Base-by-base conservation (phyloP, 2,329 filamentous ascomycete species). In the Xylariaceae sp. region DNA sequence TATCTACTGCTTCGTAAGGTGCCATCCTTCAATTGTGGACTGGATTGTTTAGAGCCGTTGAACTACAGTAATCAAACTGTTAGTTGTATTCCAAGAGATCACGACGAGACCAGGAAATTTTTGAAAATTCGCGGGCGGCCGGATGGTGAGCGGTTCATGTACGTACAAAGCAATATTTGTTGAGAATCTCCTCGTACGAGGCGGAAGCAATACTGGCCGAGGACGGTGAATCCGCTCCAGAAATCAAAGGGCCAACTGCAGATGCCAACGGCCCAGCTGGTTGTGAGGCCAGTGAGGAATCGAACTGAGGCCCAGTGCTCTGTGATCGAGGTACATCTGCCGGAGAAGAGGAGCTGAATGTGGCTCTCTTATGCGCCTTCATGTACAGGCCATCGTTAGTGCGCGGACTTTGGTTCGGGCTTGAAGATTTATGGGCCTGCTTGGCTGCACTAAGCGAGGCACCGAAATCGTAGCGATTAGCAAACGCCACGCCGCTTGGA, bases 121-220 rank as follows among this genome's bases (percentile, higher is more conserved):
- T 47, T 53, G 36, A 50, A 40, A 26, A 53, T 65, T 61, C 59
- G 45, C 21, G 52, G 51, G 43, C 50, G 44, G 53, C 56, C 57
- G 33, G 49, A 29, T 24, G 35, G 37, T n/a, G n/a, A n/a, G 59
- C 42, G 45, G 50, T 29, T 41, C 73, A 74, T 70, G 82, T 82
- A 96, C 93, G 86, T 93, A 97, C 93, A 85, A 97, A 99, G 82
- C 94, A 99, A 81, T 96, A 99, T 80, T 96, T 97, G 80, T 96
- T 92, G 73, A 99, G 89, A 62, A 99, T 83, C 76, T 99, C 94
- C 75, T 95, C 91, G 73, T 99, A 97, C 55, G 93, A 92, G 56
- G 91, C 86, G 60, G 92, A 95, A 56, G 92, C 84, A 62, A 96
- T 87, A 67, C 74, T 75, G 42, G 75, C 64, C 60, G 67, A 61